A percentile compares a stretch with the other conserved stretches of the same genome.
phyloP scores from a whole-genome alignment of 2,329 filamentous ascomycete species.

The Colletotrichum sp. region DNA sequence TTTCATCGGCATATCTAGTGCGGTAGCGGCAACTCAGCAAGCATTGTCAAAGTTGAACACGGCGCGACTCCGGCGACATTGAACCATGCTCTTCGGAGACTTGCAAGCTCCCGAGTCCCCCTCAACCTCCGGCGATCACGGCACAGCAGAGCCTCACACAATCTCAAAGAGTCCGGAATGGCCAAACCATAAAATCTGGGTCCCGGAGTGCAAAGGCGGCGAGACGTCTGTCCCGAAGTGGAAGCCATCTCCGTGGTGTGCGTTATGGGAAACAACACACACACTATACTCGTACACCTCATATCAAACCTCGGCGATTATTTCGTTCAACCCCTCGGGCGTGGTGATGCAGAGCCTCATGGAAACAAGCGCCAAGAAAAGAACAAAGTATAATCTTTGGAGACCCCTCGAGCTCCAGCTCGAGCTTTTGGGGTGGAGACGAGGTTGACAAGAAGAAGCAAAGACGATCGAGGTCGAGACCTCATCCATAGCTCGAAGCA shows the following conservation, averaged over 20 bases:
- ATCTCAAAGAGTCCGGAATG: neutral
- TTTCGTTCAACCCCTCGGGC: neutral
- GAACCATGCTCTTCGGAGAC: neutral
- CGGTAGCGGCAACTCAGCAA: neutral
- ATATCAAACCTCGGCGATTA: neutral
- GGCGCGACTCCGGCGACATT: neutral
- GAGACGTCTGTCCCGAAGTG: neutral
- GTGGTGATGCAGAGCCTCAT: constrained; percentile 12
- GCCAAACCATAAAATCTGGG: neutral
- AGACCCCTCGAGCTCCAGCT: neutral
- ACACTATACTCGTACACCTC: neutral
- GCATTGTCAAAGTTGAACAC: neutral
- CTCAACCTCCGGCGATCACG: neutral
- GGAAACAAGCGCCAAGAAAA: constrained; percentile 5
- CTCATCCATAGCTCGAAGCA: neutral
- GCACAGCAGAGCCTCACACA: constrained; percentile 1
- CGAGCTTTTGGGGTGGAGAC: neutral
- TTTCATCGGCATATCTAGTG: neutral
- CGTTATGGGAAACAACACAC: neutral
- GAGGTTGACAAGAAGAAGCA: neutral
- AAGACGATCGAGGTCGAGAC: neutral
- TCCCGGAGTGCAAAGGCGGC: constrained; percentile 3
- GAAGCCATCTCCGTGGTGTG: constrained; percentile 17
- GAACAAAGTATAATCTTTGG: neutral
- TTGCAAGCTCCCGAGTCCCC: neutral